Evolutionary conservation across 257 asterid species (phyloP).

Genomic region (Solanum tarapatanum): DNA sequence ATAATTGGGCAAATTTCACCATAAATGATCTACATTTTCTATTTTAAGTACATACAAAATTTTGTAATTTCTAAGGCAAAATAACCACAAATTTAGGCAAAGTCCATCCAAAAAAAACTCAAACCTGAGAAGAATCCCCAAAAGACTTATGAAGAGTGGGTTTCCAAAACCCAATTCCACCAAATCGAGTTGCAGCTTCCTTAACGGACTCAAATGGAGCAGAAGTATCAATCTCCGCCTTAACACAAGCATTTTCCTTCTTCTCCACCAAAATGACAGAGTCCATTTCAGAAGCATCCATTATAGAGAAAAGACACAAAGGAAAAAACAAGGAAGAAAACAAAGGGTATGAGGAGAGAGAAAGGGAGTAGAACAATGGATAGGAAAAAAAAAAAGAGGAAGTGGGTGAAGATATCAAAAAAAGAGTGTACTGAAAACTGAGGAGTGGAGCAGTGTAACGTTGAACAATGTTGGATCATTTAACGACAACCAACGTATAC

Average conservation of each 20-base stretch:
- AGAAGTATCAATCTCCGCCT: constrained; percentile 85
- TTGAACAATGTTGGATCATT: neutral
- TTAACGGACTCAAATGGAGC: constrained; percentile 91
- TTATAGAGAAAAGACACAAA: neutral
- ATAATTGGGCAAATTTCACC: neutral
- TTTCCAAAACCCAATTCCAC: constrained; percentile 93
- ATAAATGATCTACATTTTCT: neutral
- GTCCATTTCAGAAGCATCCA: neutral
- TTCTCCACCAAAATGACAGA: neutral
- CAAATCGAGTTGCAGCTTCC: constrained; percentile 81
- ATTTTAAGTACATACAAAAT: neutral
- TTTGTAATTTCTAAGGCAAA: neutral
- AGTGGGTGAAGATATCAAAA: neutral
- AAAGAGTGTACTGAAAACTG: neutral
- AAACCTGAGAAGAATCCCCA: constrained; percentile 24
- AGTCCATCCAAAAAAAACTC: neutral
- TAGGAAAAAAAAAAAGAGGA: neutral
- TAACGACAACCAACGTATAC: neutral
- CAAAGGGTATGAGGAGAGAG: neutral
- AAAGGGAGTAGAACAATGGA: neutral
- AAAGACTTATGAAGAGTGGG: constrained; percentile 42
- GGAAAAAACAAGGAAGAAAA: neutral
- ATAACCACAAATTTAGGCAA: neutral
- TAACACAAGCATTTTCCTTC: neutral
- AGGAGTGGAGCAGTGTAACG: neutral